phyloP scores from a whole-genome alignment of 192 early-diverging fungal species.

The Coemansia sp. region DNA sequence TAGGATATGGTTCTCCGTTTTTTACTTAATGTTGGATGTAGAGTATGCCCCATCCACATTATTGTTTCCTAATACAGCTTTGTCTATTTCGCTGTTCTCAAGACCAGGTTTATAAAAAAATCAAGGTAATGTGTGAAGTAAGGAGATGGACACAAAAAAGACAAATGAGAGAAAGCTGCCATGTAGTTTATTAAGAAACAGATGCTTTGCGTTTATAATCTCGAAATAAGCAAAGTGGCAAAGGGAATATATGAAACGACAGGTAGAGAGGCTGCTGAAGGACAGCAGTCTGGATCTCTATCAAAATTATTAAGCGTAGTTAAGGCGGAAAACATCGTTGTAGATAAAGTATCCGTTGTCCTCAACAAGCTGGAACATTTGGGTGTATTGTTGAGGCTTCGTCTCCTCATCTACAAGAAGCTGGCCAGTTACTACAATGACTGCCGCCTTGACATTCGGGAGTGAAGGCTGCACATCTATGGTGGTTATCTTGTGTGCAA shows the following conservation, averaged over 20 bases:
- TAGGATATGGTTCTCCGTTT: not conserved
- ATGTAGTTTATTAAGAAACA: no score
- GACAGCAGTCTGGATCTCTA: no score
- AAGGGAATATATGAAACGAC: not conserved
- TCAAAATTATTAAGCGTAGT: slow-evolving; percentile 57
- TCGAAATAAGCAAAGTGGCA: not conserved
- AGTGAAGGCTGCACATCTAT: slow-evolving; percentile 79
- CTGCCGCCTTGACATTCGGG: slow-evolving; percentile 59
- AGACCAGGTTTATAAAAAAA: no score
- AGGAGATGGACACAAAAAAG: no score
- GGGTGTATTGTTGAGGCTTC: slow-evolving; percentile 79
- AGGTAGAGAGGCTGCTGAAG: not conserved
- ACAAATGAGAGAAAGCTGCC: no score
- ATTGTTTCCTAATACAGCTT: no score
- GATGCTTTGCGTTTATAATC: no score
- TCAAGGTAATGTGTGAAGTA: no score
- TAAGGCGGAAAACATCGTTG: slow-evolving; percentile 86
- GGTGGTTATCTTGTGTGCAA: slow-evolving; percentile 74
- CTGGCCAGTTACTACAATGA: slow-evolving; percentile 88
- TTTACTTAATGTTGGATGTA: no score
- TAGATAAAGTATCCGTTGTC: slow-evolving; percentile 76
- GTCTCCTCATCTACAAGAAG: slow-evolving; percentile 82
- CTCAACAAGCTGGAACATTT: slow-evolving; percentile 85
- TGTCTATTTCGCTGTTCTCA: no score
- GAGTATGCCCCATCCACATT: no score